Evolutionary conservation across 345 rosid genomes (phyloP).

Genomic region (Hibiscus trionum): DNA sequence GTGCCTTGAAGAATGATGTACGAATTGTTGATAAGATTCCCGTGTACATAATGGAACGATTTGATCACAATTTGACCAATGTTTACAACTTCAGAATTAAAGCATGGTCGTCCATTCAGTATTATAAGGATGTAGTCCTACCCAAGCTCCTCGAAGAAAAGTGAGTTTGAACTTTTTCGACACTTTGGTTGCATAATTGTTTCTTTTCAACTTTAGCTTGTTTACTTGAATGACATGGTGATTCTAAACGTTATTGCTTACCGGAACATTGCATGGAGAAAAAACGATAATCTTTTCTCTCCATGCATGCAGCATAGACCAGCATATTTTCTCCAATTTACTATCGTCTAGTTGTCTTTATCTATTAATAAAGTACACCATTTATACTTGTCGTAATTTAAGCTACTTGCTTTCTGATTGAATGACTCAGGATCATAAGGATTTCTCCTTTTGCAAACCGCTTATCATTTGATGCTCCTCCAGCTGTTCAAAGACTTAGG

Average conservation of each 20-base stretch:
- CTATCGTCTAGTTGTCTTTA: background rate
- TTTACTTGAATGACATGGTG: background rate
- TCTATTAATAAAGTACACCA: background rate
- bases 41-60: constrained; percentile 88
- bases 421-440: constrained; percentile 71
- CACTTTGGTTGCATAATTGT: background rate
- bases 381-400: constrained; percentile 5
- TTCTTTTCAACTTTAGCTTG: background rate
- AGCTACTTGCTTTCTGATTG: constrained; percentile 14
- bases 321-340: background rate
- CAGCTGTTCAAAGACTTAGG: constrained; percentile 82
- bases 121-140: constrained; percentile 76
- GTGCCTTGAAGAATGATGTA: constrained; percentile 68
- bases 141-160: constrained; percentile 90
- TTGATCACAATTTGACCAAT: constrained; percentile 77
- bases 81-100: constrained; percentile 94
- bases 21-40: constrained; percentile 80
- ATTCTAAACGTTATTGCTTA: background rate
- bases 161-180: constrained; percentile 42
- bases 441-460: constrained; percentile 99
- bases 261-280: background rate
- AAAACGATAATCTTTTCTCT: background rate
- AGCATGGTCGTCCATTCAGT: constrained; percentile 93
- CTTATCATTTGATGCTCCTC: constrained; percentile 91
- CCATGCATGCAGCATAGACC: background rate